These are phyloP conservation scores for Quercus tomentella DNA, from an alignment of 331 rosid genomes.

Conservation along the genomic window DNA sequence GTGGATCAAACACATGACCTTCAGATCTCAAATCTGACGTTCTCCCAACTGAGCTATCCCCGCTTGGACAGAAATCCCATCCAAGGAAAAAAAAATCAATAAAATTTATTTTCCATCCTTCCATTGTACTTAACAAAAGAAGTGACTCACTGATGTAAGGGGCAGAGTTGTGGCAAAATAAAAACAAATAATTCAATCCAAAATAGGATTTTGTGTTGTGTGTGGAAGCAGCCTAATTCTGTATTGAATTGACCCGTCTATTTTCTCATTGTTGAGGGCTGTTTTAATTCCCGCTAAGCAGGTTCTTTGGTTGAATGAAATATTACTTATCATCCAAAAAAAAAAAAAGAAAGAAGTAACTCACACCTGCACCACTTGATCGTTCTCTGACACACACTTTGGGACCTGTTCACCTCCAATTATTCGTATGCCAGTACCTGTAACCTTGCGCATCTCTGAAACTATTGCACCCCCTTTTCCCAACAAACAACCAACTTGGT, in stretches of 20 bases:
- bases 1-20: slow-evolving; percentile 94
- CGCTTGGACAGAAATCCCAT: too few relatives aligned
- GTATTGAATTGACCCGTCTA: too few relatives aligned
- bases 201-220: too few relatives aligned
- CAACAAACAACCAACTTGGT: slow-evolving; percentile 93
- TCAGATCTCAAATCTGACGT: slow-evolving; percentile 85
- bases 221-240: too few relatives aligned
- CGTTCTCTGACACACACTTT: slow-evolving; percentile 71
- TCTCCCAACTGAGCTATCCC: slow-evolving; percentile 46
- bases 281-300: too few relatives aligned
- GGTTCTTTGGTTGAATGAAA: slow-evolving; percentile 4
- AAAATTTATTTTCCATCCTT: background rate
- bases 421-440: slow-evolving; percentile 74
- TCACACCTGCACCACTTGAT: slow-evolving; percentile 79
- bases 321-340: background rate
- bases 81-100: background rate
- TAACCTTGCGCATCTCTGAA: slow-evolving; percentile 80
- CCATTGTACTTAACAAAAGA: background rate
- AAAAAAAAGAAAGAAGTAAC: background rate
- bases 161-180: too few relatives aligned
- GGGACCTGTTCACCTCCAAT: slow-evolving; percentile 74
- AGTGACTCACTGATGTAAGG: background rate
- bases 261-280: too few relatives aligned
- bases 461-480: slow-evolving; percentile 92
- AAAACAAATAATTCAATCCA: too few relatives aligned